Conservation (phyloP, 345 rosid species). For the Erodium maritimum region DNA sequence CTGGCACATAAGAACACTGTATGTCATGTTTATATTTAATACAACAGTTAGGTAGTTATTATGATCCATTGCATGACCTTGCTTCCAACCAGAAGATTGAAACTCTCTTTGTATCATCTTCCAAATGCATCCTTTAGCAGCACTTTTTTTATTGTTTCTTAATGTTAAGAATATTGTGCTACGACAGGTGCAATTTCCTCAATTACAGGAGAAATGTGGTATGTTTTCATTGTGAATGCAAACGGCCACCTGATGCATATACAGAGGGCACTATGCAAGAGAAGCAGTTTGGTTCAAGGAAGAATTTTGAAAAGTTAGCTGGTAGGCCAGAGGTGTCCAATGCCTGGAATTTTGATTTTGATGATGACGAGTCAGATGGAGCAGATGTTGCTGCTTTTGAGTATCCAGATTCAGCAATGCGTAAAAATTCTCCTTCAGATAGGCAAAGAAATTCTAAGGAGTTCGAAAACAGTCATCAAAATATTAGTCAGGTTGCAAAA, state of each 20-base stretch:
- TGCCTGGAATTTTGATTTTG: conserved; percentile 97
- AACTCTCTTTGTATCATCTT: neutral
- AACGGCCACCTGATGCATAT: conserved; percentile 76
- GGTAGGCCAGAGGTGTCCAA: conserved; percentile 52
- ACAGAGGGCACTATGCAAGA: conserved; percentile 48
- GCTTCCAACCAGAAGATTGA: neutral
- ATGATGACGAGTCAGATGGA: conserved; percentile 95
- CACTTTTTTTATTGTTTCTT: neutral
- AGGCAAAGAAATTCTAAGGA: conserved; percentile 24
- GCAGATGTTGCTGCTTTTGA: conserved; percentile 93
- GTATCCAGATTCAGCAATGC: conserved; percentile 44
- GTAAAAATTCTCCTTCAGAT: conserved; percentile 17
- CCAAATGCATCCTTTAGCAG: neutral
- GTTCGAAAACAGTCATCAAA: conserved; percentile 24
- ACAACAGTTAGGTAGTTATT: no score
- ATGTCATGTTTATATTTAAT: neutral
- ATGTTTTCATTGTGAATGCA: conserved; percentile 96
- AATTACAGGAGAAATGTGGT: conserved; percentile 87
- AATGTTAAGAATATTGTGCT: conserved; percentile 17
- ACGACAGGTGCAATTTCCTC: conserved; percentile 88
- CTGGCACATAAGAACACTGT: neutral
- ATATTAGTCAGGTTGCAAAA: conserved; percentile 17
- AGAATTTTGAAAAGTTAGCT: conserved; percentile 32
- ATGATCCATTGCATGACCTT: no score
- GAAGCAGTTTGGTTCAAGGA: conserved; percentile 27